A percentile compares a stretch with the other conserved stretches of the same genome.
Evolutionary conservation across 2,329 filamentous ascomycete genomes (phyloP).

Genomic region (Phialophora verrucosa): DNA sequence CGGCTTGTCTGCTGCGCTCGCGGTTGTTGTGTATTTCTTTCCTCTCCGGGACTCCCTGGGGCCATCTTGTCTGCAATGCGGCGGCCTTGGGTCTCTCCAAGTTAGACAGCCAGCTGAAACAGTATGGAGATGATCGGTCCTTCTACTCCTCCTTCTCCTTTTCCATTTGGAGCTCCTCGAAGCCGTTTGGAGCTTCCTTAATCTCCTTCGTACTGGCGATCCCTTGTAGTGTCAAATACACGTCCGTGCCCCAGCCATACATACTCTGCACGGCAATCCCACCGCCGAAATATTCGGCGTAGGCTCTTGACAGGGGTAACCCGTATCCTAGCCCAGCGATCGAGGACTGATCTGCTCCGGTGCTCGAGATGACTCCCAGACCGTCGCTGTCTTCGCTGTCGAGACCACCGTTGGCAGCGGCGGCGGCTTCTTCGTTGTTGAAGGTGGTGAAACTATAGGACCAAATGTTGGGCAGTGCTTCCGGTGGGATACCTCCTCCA

Average conservation of each 20-base stretch:
- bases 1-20: neutral
- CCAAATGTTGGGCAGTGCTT: conserved; percentile 87
- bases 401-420: conserved; percentile 49
- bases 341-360: conserved; percentile 74
- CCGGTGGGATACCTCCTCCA: conserved; percentile 89
- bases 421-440: conserved; percentile 65
- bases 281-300: conserved; percentile 97
- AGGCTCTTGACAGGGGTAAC: conserved; percentile 84
- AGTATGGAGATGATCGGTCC: neutral
- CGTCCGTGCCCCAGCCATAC: conserved; percentile 85
- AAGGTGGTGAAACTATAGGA: conserved; percentile 98
- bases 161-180: conserved; percentile 23
- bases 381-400: conserved; percentile 63
- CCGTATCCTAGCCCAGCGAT: conserved; percentile 95
- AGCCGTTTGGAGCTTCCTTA: conserved; percentile 26
- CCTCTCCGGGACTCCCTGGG: neutral
- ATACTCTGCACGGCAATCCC: conserved; percentile 94
- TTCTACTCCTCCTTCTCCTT: neutral
- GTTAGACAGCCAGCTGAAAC: neutral
- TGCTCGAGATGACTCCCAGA: conserved; percentile 74
- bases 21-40: neutral
- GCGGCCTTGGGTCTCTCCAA: neutral
- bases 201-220: conserved; percentile 56
- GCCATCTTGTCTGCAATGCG: neutral
- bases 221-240: conserved; percentile 67